phyloP scores from a whole-genome alignment of 2,329 filamentous ascomycete genomes.

The Bipolaris gigantea region DNA sequence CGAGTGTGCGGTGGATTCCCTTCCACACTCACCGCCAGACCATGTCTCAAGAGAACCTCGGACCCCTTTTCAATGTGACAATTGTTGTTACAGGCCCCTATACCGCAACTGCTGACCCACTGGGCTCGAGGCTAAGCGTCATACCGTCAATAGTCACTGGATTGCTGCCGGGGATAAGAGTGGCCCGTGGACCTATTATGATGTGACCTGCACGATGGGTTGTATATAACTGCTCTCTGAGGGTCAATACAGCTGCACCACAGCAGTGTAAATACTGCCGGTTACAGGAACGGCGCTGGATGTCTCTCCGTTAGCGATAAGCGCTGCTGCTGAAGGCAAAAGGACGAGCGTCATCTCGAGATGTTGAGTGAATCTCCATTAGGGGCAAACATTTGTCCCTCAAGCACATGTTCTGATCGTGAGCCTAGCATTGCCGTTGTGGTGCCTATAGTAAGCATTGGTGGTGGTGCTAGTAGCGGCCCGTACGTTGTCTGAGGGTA shows the following conservation, averaged over 20 bases:
- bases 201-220: slow-evolving; percentile 51
- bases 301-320: slow-evolving; percentile 41
- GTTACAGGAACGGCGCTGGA: slow-evolving; percentile 23
- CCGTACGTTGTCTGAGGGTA: slow-evolving; percentile 20
- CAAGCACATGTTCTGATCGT: slow-evolving; percentile 32
- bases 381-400: slow-evolving; percentile 37
- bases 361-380: slow-evolving; percentile 42
- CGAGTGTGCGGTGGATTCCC: slow-evolving; percentile 1
- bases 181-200: slow-evolving; percentile 43
- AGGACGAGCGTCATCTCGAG: slow-evolving; percentile 41
- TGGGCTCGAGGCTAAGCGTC: slow-evolving; percentile 35
- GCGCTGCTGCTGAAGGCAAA: slow-evolving; percentile 41
- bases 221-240: slow-evolving; percentile 44
- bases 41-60: neutral
- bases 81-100: slow-evolving; percentile 30
- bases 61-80: slow-evolving; percentile 18
- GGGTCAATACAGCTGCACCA: slow-evolving; percentile 37
- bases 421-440: slow-evolving; percentile 28
- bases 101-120: slow-evolving; percentile 32
- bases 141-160: slow-evolving; percentile 40
- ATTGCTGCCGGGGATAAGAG: slow-evolving; percentile 43
- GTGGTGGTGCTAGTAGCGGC: slow-evolving; percentile 7
- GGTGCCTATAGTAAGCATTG: slow-evolving; percentile 26
- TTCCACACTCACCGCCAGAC: neutral
- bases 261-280: slow-evolving; percentile 26